Percentiles rank a stretch among this genome's conserved stretches.
Evolutionary conservation across 768 basidiomycete species (phyloP).

Genomic region (Baorangia bicolor): DNA sequence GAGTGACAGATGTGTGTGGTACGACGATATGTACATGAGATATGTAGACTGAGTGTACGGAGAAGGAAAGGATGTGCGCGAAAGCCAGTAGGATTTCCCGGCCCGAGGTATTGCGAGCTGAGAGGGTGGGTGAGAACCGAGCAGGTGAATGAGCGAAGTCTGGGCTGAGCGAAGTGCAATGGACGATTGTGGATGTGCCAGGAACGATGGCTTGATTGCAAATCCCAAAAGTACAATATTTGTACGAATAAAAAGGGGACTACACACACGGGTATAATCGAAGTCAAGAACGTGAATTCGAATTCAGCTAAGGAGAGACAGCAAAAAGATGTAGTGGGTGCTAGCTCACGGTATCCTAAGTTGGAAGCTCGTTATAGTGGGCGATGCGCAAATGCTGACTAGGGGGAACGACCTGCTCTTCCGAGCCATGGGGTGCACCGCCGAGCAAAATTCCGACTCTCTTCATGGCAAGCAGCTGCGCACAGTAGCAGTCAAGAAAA

Average conservation of each 20-base stretch:
- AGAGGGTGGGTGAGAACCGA: no score
- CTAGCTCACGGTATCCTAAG: not conserved
- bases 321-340: no score
- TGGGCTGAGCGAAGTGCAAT: no score
- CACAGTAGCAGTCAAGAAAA: not conserved
- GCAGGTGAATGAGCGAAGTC: no score
- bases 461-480: conserved; percentile 10
- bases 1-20: no score
- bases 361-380: not conserved
- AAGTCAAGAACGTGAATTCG: no score
- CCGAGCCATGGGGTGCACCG: conserved; percentile 6
- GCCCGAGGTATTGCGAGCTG: no score
- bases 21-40: no score
- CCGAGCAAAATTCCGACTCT: conserved; percentile 10
- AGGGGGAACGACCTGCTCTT: conserved; percentile 2
- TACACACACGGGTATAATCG: not conserved
- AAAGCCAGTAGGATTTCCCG: no score
- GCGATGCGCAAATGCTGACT: conserved; percentile 8
- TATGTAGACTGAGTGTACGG: no score
- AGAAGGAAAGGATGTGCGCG: no score
- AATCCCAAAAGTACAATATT: not conserved
- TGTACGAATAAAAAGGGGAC: not conserved
- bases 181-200: not conserved
- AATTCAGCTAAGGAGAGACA: no score
- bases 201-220: not conserved